phyloP scores from a whole-genome alignment of 164 flowering plant species.

The Echeveria elegans region DNA sequence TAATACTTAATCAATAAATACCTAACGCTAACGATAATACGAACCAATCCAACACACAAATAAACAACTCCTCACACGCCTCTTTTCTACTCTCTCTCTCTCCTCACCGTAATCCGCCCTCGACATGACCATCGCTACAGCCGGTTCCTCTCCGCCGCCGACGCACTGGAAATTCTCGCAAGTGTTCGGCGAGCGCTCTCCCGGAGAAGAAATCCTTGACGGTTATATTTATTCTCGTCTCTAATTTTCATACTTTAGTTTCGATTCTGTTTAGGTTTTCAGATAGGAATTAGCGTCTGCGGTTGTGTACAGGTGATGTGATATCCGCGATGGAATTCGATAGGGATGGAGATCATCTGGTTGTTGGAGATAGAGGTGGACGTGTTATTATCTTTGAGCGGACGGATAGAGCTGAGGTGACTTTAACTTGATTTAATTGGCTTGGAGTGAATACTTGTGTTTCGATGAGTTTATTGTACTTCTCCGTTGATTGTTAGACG shows the following conservation, averaged over 20 bases:
- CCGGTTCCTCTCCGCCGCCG: constrained; percentile 16
- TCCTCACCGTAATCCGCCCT: too few relatives aligned
- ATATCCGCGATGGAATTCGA: constrained; percentile 65
- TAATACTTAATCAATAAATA: too few relatives aligned
- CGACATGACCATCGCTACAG: constrained; percentile 1
- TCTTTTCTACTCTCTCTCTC: too few relatives aligned
- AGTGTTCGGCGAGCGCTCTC: constrained; percentile 40
- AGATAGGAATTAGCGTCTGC: too few relatives aligned
- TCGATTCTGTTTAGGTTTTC: too few relatives aligned
- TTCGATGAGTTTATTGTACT: too few relatives aligned
- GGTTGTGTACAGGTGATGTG: constrained; percentile 45
- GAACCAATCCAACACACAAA: too few relatives aligned
- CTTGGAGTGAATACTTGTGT: too few relatives aligned
- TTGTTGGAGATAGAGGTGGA: constrained; percentile 72
- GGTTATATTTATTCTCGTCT: constrained; percentile 18
- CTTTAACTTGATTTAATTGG: constrained; percentile 7
- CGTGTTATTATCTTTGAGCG: constrained; percentile 57
- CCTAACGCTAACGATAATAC: too few relatives aligned
- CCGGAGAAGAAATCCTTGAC: constrained; percentile 39
- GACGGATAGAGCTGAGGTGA: constrained; percentile 41
- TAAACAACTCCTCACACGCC: too few relatives aligned
- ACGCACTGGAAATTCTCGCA: constrained; percentile 50
- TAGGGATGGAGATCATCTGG: constrained; percentile 57
- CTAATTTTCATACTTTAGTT: not conserved
- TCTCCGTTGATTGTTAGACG: constrained; percentile 7